Conservation (phyloP, 2,329 filamentous ascomycete species). For the Rugonectria rugulosa region DNA sequence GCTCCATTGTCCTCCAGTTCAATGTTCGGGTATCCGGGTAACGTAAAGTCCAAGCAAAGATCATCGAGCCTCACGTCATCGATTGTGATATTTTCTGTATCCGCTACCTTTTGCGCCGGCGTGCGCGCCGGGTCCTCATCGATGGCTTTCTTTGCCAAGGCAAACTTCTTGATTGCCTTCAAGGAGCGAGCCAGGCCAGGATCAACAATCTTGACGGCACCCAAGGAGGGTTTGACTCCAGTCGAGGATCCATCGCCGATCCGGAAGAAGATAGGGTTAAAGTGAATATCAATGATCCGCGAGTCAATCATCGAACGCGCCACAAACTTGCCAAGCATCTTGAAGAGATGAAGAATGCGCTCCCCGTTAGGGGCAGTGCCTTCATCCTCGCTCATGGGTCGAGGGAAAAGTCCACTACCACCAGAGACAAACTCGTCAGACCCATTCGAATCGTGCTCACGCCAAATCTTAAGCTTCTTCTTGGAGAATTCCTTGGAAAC, state of each 20-base stretch:
- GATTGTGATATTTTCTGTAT: conserved; percentile 73
- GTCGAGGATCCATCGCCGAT: conserved; percentile 74
- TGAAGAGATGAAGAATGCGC: conserved; percentile 87
- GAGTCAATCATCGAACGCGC: conserved; percentile 98
- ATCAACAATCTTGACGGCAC: conserved; percentile 89
- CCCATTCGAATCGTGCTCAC: conserved; percentile 81
- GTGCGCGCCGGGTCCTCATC: conserved; percentile 74
- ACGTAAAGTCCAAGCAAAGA: conserved; percentile 89
- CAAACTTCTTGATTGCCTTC: conserved; percentile 87
- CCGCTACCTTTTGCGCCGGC: conserved; percentile 73
- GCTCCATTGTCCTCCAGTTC: conserved; percentile 81
- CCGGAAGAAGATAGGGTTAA: conserved; percentile 98
- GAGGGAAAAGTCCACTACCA: conserved; percentile 85
- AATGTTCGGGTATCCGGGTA: conserved; percentile 89
- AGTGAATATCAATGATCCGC: conserved; percentile 94
- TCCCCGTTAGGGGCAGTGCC: conserved; percentile 79
- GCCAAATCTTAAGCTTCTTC: conserved; percentile 96
- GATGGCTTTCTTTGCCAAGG: conserved; percentile 80
- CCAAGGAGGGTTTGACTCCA: conserved; percentile 80
- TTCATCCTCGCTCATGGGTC: conserved; percentile 85
- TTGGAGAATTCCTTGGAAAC: conserved; percentile 97
- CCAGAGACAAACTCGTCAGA: conserved; percentile 85
- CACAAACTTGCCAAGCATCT: conserved; percentile 94
- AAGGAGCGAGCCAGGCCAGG: conserved; percentile 85
- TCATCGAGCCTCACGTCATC: conserved; percentile 85